Percentiles rank a stretch among this genome's conserved stretches.
These are phyloP conservation scores for Bryopsis sp. DNA, from an alignment of 139 green algal genomes.

Conservation along the genomic window DNA sequence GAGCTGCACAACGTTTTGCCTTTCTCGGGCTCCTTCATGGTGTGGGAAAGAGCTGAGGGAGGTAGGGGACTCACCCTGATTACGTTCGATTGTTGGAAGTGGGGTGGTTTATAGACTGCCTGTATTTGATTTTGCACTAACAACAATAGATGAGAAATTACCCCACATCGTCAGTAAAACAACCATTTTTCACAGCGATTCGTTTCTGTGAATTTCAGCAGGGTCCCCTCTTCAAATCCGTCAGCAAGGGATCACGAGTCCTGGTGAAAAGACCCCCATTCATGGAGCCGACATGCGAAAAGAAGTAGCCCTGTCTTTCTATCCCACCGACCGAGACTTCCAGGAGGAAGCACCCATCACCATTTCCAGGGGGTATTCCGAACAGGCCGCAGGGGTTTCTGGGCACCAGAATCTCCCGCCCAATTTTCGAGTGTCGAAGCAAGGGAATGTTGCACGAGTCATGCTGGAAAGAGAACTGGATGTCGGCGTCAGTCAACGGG, in stretches of 20 bases:
- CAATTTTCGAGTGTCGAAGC: not conserved
- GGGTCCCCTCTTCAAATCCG: not conserved
- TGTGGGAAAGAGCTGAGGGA: too few species aligned
- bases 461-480: not conserved
- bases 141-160: too few species aligned
- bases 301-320: slow-evolving; percentile 11
- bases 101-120: too few species aligned
- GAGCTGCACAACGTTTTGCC: not conserved
- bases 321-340: slow-evolving; percentile 1
- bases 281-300: slow-evolving; percentile 4
- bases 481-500: not conserved
- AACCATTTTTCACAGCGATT: too few species aligned
- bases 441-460: not conserved
- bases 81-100: too few species aligned
- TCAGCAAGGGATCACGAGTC: not conserved
- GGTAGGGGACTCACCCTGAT: too few species aligned
- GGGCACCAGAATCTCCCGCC: slow-evolving; percentile 1
- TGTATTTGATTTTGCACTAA: too few species aligned
- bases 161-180: too few species aligned
- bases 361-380: not conserved
- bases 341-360: not conserved
- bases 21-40: not conserved
- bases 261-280: not conserved
- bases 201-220: too few species aligned
- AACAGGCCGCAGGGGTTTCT: slow-evolving; percentile 4